Base-by-base conservation (phyloP, 1,284 basidiomycete species). In the Ustilago curta region DNA sequence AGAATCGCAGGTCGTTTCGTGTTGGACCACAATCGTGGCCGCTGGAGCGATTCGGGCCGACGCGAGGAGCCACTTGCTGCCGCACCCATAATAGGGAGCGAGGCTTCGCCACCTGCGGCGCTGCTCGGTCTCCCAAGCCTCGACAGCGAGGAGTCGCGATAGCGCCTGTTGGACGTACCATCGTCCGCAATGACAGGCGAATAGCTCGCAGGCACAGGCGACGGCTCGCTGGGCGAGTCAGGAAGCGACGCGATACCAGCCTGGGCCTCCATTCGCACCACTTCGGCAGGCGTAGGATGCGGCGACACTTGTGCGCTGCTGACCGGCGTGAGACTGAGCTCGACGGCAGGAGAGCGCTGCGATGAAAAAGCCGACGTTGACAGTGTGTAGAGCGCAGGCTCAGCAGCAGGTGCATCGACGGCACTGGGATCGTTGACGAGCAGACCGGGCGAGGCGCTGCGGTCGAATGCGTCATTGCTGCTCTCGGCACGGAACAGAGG, bases 181-280 rank as follows among this genome's bases (percentile, higher is more conserved):
- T 64, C 61, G 8, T 64, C 68, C 25, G 29, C 61, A n/a, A 56
- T 18, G 25, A 44, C 57, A 0, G 70, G 70, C 23, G 65, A 68
- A 7, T 73, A 69, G 55, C 43, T 63, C 19, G 54, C 50, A 11
- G 70, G 70, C 9, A 73, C 55, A 21, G 65, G 65, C 9, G 70
- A 73, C 7, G 70, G 66, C 50, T 73, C 67, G 52, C 77, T 77
- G 1, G 79, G 79, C 29, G 74, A 65, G 31, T 72, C 61, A 3
- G 80, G 80, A 8, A 70, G 58, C 19, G 57, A 65, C 16, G 80
- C 80, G 29, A 76, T 66, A n/a, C 80, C 80, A n/a, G 80, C 80
- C 42, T 76, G 66, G 0, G 79, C 80, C 43, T 82, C 79, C 67
- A 78, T 72, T 8, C 70, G 71, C 16, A 82, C 78, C 8, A 71